Evolutionary conservation across 345 rosid genomes (phyloP).

Genomic region (Euphorbia lathyris): DNA sequence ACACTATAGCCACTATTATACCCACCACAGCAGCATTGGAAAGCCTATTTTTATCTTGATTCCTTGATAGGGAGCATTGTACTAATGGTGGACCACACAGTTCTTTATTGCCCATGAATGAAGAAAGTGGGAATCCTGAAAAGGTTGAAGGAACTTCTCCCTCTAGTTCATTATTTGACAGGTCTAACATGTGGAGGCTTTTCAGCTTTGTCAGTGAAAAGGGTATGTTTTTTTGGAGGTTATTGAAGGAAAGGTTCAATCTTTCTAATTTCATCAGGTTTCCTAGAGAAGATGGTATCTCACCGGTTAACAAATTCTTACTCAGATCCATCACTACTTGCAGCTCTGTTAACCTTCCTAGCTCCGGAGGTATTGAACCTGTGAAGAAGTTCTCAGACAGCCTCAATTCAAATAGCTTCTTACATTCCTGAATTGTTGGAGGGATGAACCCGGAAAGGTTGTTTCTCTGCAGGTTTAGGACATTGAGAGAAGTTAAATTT

Average conservation of each 20-base stretch:
- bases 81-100: constrained; percentile 62
- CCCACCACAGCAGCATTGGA: constrained; percentile 42
- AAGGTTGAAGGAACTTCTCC: constrained; percentile 59
- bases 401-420: constrained; percentile 71
- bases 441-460: constrained; percentile 73
- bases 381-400: constrained; percentile 59
- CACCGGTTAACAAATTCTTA: constrained; percentile 50
- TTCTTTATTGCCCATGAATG: constrained; percentile 50
- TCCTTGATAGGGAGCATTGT: constrained; percentile 33
- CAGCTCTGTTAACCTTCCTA: constrained; percentile 68
- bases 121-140: constrained; percentile 52
- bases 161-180: constrained; percentile 66
- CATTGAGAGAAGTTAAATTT: constrained; percentile 63
- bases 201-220: constrained; percentile 59
- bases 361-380: constrained; percentile 65
- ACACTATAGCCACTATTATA: constrained; percentile 53
- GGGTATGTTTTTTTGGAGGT: constrained; percentile 62
- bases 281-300: constrained; percentile 65
- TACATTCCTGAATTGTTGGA: constrained; percentile 57
- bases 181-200: constrained; percentile 66
- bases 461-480: constrained; percentile 67
- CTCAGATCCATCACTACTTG: constrained; percentile 83
- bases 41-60: constrained; percentile 25
- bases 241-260: constrained; percentile 66
- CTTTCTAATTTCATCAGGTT: constrained; percentile 63